phyloP scores from a whole-genome alignment of 345 rosid species.

The Passiflora organensis region DNA sequence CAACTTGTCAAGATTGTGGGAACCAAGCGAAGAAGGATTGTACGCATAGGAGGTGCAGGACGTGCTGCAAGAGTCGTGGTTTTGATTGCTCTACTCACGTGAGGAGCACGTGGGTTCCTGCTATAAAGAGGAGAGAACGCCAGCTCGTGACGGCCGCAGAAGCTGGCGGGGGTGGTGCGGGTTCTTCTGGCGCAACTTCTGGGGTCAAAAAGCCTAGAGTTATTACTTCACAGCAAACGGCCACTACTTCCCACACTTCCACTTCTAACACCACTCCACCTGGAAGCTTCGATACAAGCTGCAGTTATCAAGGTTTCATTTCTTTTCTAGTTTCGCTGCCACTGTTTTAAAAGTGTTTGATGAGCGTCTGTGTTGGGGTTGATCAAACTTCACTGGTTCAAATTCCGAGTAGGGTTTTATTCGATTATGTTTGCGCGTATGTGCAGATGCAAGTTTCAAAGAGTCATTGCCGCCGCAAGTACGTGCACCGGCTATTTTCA shows the following conservation, averaged over 20 bases:
- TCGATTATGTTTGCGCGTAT: too few species aligned
- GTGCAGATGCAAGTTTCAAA: conserved; percentile 51
- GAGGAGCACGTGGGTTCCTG: conserved; percentile 98
- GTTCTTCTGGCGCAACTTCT: conserved; percentile 73
- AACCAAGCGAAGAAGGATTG: conserved; percentile 99
- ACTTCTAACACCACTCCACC: conserved; percentile 81
- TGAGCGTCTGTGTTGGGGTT: neutral
- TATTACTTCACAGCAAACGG: conserved; percentile 43
- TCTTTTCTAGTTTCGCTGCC: too few species aligned
- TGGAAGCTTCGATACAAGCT: conserved; percentile 88
- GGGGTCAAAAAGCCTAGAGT: conserved; percentile 82
- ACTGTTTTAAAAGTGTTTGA: too few species aligned
- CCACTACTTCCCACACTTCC: conserved; percentile 82
- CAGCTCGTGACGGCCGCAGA: conserved; percentile 44
- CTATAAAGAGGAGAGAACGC: conserved; percentile 81
- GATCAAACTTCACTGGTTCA: neutral
- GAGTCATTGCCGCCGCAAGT: conserved; percentile 80
- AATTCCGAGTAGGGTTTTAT: conserved; percentile 25
- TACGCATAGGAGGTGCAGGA: conserved; percentile 73
- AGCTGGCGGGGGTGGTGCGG: conserved; percentile 35
- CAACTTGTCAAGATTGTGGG: conserved; percentile 97
- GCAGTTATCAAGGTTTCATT: conserved; percentile 82
- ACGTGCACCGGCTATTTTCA: conserved; percentile 84
- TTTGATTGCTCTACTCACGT: conserved; percentile 89
- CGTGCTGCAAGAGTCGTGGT: conserved; percentile 94